Evolutionary conservation across 257 asterid genomes (phyloP), one percentile per base, ranked within the genome.

Genomic region (Solanum bulbocastanum): DNA sequence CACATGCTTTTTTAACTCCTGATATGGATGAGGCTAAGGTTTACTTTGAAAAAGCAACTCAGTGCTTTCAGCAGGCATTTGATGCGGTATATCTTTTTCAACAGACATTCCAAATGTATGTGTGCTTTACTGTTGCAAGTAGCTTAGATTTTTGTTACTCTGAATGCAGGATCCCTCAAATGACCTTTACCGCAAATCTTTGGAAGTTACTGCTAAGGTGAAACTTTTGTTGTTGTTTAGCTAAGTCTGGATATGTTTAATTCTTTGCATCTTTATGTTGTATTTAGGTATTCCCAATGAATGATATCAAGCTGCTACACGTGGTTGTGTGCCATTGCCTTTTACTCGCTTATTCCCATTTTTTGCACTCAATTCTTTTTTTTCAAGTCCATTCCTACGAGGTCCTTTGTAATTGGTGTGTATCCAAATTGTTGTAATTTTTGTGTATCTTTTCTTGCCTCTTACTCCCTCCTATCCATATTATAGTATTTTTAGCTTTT

Each of bases 191-290:
- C 93, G 90, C 87, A 96, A 94, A 88, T 97, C 98, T 46, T 76
- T 95, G 73, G 98, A 97, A 91, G 96, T 95, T 73, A 85, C 98
- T 76, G 89, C 94, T 60, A 96, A 95, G 99, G 99, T 97, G 85
- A 82, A 49, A 25, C 85, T 49, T 52, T 49, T 81, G 18, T 81
- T 2, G 40, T 30, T 81, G 5, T 27, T 81, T 46, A 81, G 69
- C 30, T 18, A 49, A 49, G 20, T 82, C 25, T 82, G 20, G 6
- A 82, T 30, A 49, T 82, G 69, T 49, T 79, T 2, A 30, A 32
- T 82, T 3, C 44, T 44, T n/a, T 30, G 69, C 69, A 30, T 82
- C 12, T 52, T 82, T 32, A 32, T 74, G 32, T 36, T 22, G 49
- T 37, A 74, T 36, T 74, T 36, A 10, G 52, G 30, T 18, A 36